phyloP scores from a whole-genome alignment of 1,139 yeast genomes.

The Kurtzmaniella quercitrusa region DNA sequence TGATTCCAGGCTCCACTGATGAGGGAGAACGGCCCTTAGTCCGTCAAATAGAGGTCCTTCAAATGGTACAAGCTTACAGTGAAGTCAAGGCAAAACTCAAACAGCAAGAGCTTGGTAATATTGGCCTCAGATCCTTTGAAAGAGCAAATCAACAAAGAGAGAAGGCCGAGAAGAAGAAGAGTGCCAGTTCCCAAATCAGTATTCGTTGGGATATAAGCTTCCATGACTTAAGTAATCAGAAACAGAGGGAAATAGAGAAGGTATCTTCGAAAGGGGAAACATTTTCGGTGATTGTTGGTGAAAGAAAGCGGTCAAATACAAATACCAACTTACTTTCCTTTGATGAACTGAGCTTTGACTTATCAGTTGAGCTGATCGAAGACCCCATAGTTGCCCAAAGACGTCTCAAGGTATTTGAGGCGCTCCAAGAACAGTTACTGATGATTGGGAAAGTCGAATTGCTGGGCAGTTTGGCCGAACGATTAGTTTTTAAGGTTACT shows the following conservation, averaged over 20 bases:
- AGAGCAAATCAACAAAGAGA: constrained; percentile 25
- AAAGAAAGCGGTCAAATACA: constrained; percentile 11
- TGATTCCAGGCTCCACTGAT: constrained; percentile 13
- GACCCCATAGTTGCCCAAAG: constrained; percentile 16
- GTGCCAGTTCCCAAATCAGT: constrained; percentile 30
- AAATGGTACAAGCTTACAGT: constrained; percentile 32
- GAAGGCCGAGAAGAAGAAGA: constrained; percentile 31
- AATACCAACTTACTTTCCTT: neutral
- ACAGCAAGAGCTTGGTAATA: constrained; percentile 28
- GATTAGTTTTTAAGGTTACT: constrained; percentile 16
- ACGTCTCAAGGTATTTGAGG: constrained; percentile 13
- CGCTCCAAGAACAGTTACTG: constrained; percentile 23
- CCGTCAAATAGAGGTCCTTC: constrained; percentile 21
- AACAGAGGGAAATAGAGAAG: constrained; percentile 29
- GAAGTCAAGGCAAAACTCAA: constrained; percentile 29
- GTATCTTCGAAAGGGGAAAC: constrained; percentile 31
- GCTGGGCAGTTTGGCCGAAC: constrained; percentile 26
- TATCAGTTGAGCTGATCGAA: constrained; percentile 30
- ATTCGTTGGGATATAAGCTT: constrained; percentile 38
- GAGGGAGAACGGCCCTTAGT: constrained; percentile 21
- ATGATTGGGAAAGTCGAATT: constrained; percentile 24
- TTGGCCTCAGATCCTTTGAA: constrained; percentile 32
- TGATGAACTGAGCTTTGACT: constrained; percentile 18
- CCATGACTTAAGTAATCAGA: constrained; percentile 38
- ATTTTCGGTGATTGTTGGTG: constrained; percentile 27